Evolutionary conservation across 2,329 filamentous ascomycete genomes (phyloP).

Genomic region (Endoconidiophora laricicola): DNA sequence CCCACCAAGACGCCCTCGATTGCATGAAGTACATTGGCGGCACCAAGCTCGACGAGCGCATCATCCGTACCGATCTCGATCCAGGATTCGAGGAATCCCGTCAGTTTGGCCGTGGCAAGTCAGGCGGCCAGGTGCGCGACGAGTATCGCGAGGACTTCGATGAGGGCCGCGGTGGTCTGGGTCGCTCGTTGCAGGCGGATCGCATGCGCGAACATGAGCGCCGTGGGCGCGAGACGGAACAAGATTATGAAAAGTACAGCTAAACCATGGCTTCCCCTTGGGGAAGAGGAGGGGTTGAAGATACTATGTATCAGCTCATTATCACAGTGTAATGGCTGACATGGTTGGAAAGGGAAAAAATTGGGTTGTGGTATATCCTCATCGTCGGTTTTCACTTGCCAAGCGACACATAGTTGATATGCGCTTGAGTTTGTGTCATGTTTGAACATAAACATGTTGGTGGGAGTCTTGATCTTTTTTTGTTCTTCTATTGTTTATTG

Average conservation of each 20-base stretch:
- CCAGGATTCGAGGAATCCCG: slow-evolving; percentile 91
- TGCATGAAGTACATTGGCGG: slow-evolving; percentile 98
- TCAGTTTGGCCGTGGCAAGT: slow-evolving; percentile 91
- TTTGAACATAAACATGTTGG: slow-evolving; percentile 3
- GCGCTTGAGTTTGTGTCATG: no score
- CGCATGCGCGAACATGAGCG: slow-evolving; percentile 23
- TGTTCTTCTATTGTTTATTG: not conserved
- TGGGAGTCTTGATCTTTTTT: slow-evolving; percentile 6
- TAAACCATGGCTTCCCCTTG: not conserved
- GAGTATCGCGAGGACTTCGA: slow-evolving; percentile 97
- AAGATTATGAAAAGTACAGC: slow-evolving; percentile 20
- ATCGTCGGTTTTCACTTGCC: no score
- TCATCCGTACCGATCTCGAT: slow-evolving; percentile 89
- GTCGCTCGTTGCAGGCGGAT: slow-evolving; percentile 53
- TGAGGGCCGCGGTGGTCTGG: slow-evolving; percentile 79
- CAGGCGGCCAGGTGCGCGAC: slow-evolving; percentile 88
- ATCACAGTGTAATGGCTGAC: no score
- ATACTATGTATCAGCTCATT: no score
- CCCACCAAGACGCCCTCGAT: slow-evolving; percentile 87
- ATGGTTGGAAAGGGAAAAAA: not conserved
- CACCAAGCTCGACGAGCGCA: slow-evolving; percentile 91
- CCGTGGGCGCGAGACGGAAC: slow-evolving; percentile 18
- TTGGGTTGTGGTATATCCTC: not conserved
- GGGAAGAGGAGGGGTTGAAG: not conserved
- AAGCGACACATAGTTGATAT: no score